Evolutionary conservation across 352 stramenopile species (phyloP).

Genomic region (Phytophthora palmivora): DNA sequence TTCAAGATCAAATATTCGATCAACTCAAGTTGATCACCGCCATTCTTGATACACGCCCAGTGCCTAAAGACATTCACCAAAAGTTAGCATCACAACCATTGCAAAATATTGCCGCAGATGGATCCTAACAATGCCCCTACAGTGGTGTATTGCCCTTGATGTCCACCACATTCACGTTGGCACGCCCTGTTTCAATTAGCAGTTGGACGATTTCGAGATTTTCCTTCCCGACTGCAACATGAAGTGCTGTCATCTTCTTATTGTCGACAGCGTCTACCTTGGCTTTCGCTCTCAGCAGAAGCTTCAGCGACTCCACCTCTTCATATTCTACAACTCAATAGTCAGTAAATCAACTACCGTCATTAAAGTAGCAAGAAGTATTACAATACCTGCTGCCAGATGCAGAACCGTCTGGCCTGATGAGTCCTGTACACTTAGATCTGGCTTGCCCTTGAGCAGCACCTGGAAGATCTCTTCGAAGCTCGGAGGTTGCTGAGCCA

Average conservation of each 20-base stretch:
- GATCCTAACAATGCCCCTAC: constrained; percentile 34
- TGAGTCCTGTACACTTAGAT: constrained; percentile 68
- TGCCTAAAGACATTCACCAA: constrained; percentile 44
- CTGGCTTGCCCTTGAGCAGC: constrained; percentile 75
- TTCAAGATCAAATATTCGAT: constrained; percentile 69
- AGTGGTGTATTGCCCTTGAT: constrained; percentile 74
- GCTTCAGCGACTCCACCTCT: constrained; percentile 59
- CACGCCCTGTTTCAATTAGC: constrained; percentile 65
- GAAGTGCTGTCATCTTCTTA: constrained; percentile 82
- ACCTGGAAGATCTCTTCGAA: constrained; percentile 73
- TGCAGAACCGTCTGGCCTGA: constrained; percentile 71
- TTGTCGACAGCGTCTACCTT: constrained; percentile 69
- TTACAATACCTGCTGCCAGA: constrained; percentile 54
- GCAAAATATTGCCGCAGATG: not conserved
- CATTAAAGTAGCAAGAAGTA: not conserved
- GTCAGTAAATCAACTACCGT: not conserved
- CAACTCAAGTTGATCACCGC: constrained; percentile 49
- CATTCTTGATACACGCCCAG: constrained; percentile 74
- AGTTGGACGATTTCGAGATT: constrained; percentile 68
- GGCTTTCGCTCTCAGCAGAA: constrained; percentile 63
- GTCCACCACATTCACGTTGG: constrained; percentile 66
- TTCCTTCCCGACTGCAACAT: constrained; percentile 69
- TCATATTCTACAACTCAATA: constrained; percentile 59
- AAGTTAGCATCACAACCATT: constrained; percentile 1
- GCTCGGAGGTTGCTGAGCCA: constrained; percentile 71